Evolutionary conservation across 345 rosid genomes (phyloP).

Genomic region (Pistacia integerrima): DNA sequence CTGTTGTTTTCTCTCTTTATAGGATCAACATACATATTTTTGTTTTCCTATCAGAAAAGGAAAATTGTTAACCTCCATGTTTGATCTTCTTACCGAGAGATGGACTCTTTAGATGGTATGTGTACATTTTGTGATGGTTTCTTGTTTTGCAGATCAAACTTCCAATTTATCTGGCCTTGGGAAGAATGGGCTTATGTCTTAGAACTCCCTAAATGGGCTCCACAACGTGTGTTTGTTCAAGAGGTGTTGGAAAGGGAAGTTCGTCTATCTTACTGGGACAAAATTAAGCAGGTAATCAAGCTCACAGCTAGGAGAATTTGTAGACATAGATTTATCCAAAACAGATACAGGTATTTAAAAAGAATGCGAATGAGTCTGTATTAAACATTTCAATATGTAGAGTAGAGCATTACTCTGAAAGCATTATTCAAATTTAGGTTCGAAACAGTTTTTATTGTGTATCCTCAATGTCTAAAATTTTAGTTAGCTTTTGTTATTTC

Average conservation of each 20-base stretch:
- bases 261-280: constrained; percentile 98
- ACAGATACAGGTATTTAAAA: not conserved
- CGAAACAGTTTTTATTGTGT: not conserved
- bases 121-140: constrained; percentile 16
- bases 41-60: too few relatives aligned
- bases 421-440: constrained; percentile 3
- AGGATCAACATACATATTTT: too few relatives aligned
- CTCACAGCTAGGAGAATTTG: not conserved
- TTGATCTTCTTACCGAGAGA: not conserved
- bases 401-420: not conserved
- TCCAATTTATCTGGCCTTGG: constrained; percentile 99
- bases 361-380: not conserved
- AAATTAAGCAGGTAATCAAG: constrained; percentile 80
- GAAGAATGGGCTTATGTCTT: constrained; percentile 98
- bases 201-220: constrained; percentile 98
- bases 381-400: not conserved
- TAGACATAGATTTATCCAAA: not conserved
- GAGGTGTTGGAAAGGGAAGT: constrained; percentile 98
- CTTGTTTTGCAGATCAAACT: constrained; percentile 72
- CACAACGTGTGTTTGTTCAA: constrained; percentile 95
- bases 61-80: not conserved
- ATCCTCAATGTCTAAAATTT: not conserved
- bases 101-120: not conserved
- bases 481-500: not conserved
- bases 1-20: too few relatives aligned